Evolutionary conservation across 768 basidiomycete genomes (phyloP), one percentile per base, ranked within the genome.

Genomic region (Xanthoconium purpureum): DNA sequence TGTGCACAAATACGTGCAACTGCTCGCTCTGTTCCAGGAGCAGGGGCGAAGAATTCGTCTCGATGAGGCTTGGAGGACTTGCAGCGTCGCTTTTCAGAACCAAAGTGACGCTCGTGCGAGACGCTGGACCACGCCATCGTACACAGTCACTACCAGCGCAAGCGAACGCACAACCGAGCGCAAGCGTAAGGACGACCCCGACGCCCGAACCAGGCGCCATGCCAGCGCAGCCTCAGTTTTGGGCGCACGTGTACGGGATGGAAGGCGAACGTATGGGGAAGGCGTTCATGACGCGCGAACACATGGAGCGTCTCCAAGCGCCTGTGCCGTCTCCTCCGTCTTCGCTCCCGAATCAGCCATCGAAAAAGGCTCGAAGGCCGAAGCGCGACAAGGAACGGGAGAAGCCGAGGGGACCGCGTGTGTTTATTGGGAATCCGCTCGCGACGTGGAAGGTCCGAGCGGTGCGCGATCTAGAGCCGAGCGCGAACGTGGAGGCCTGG

Each of bases 11-110:
- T 12, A 75, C 58, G 12, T 85, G 83, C 66, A 81, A 78, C 44
- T 84, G 83, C 63, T 77, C 79, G 12, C 0, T 6, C 0, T 84
- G 82, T 60, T 71, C 76, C 14, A 58, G 65, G 29, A 73, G 59
- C 55, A 74, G 83, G 6, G 81, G 82, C 6, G 83, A 81, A 49
- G 59, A 64, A 12, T 83, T 81, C 55, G 54, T 81, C 11, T 67
- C 74, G 9, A 67, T 67, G 60, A 59, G 68, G 43, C 58, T 58
- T 2, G 66, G 59, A 4, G 67, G 66, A 14, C 58, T 65, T 10
- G 70, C 66, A 6, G 35, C 64, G 1, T 56, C 63, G 3, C 28
- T 69, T 3, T 47, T 63, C 37, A 70, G 64, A 11, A 37, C 61
- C 24, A 67, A 59, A 14, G 57, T 73, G 24, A 62, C 61, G 3